Conservation (phyloP, 345 rosid species). For the Bruguiera sexangula region DNA sequence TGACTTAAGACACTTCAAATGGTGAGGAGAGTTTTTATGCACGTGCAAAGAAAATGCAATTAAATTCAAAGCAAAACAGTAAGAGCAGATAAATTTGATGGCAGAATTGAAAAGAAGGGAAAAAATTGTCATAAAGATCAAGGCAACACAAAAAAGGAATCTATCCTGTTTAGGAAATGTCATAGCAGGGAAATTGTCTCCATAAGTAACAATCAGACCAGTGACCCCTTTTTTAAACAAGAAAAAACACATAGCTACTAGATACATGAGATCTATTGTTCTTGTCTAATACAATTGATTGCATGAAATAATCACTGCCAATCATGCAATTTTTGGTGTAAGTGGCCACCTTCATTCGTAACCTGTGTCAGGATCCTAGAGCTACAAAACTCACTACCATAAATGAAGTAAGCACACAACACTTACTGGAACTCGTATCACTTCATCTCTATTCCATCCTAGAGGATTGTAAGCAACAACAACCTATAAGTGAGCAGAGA, state of each 20-base stretch:
- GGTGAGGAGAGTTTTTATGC: no score
- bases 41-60: no score
- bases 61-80: no score
- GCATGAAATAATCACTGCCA: neutral
- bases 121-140: neutral
- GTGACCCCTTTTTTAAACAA: neutral
- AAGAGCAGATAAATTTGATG: no score
- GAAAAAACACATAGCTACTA: neutral
- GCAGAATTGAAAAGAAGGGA: no score
- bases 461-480: constrained; percentile 78
- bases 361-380: constrained; percentile 5
- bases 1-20: no score
- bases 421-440: constrained; percentile 75
- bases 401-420: constrained; percentile 6
- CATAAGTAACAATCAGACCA: neutral
- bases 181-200: neutral
- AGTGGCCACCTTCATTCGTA: neutral
- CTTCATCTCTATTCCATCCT: constrained; percentile 86
- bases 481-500: constrained; percentile 42
- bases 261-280: neutral
- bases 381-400: constrained; percentile 13
- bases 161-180: neutral
- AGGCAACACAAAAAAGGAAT: neutral
- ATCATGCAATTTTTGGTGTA: neutral
- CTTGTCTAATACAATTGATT: neutral